A percentile compares a stretch with the other conserved stretches of the same genome.
Evolutionary conservation across 176 grass and related monocot genomes (phyloP).

Genomic region (Tillandsia fasciculata): DNA sequence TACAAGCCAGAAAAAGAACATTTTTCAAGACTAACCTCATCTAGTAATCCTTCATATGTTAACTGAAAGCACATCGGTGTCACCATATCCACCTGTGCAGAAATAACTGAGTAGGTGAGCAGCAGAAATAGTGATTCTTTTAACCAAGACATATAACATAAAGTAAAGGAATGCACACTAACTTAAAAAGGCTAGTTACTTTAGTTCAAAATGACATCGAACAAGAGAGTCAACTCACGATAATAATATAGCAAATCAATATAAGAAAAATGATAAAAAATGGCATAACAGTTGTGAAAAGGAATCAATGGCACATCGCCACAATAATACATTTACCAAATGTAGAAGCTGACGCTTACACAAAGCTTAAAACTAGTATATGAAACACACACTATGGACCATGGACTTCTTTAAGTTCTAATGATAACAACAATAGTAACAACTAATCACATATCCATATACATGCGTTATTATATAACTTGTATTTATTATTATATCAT

Average conservation of each 20-base stretch:
- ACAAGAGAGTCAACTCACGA: not conserved
- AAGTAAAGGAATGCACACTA: not conserved
- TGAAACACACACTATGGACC: too few species aligned
- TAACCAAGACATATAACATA: slow-evolving; percentile 7
- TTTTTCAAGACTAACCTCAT: slow-evolving; percentile 54
- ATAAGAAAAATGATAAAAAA: not conserved
- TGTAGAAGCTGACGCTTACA: not conserved
- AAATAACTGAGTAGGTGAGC: not conserved
- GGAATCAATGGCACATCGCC: not conserved
- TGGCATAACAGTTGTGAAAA: not conserved
- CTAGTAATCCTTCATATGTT: slow-evolving; percentile 92
- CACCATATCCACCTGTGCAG: slow-evolving; percentile 84
- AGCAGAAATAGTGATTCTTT: not conserved
- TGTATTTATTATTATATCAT: too few species aligned
- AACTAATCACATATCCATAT: too few species aligned
- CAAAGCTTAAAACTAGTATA: not conserved
- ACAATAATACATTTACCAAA: too few species aligned
- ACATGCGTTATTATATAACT: too few species aligned
- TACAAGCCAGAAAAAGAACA: not conserved
- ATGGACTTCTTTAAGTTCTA: too few species aligned
- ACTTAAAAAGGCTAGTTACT: not conserved
- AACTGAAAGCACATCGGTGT: slow-evolving; percentile 96
- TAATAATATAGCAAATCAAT: not conserved
- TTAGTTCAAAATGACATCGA: not conserved
- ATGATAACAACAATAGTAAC: too few species aligned